Base-by-base conservation (phyloP, 257 asterid species). In the Handroanthus guayacan region DNA sequence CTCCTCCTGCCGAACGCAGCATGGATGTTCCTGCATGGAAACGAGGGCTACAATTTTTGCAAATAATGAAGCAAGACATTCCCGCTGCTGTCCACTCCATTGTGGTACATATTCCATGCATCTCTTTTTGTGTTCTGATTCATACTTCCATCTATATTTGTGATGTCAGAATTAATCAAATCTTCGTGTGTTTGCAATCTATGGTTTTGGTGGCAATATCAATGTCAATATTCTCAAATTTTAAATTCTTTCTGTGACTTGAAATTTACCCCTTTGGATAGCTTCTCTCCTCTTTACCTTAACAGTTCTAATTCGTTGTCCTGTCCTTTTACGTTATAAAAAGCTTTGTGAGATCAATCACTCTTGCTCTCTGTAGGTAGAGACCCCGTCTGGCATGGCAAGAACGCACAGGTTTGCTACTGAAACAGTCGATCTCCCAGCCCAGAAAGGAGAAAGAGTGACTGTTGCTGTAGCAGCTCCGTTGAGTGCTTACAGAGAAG, bases 1-100 rank as follows among this genome's bases (percentile, higher is more conserved):
- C 93, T 95, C 90, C 90, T 92, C 91, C 90, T 92, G 84, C 92
- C 96, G 95, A 89, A 89, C 96, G 98, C 98, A 92, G 99, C 98
- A 88, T 91, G 98, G 97, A 91, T 75, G 85, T 92, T 82, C 97
- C 99, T 84, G 94, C 99, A 72, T 92, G 99, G 99, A 89, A 83
- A 85, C 85, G 98, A 37, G 88, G 85, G 80, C 92, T 95, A 63
- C 88, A 83, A 65, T 87, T 80, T 86, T 79, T 92, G 83, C 91
- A 84, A 74, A 89, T 94, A 69, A 17, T 84, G 87, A 94, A 90
- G 88, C 96, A 82, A 86, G 87, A 81, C 57, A 76, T 89, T 83
- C 98, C 99, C 80, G 92, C 96, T 71, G 97, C 97, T 4, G 89
- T 91, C 67, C 98, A 95, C 83, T 95, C 99, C 68, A 75, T 92